Conservation (phyloP, 2,329 filamentous ascomycete genomes). For the Cytospora paraplurivora region DNA sequence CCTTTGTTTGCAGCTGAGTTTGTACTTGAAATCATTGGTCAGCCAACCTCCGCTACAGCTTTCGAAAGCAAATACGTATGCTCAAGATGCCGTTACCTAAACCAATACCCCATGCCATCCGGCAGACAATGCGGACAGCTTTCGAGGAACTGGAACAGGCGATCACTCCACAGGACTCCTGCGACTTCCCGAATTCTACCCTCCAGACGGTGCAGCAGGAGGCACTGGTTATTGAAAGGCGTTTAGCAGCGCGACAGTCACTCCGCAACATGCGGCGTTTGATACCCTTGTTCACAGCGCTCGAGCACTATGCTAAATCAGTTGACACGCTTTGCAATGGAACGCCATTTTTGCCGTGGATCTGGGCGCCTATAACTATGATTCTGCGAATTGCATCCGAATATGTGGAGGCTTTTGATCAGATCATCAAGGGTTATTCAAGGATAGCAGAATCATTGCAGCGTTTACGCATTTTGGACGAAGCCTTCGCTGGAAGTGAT, state of each 20-base stretch:
- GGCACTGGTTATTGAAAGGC: slow-evolving; percentile 42
- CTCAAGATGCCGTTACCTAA: slow-evolving; percentile 25
- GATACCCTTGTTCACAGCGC: slow-evolving; percentile 43
- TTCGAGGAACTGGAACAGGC: slow-evolving; percentile 31
- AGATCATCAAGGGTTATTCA: slow-evolving; percentile 43
- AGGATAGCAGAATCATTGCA: slow-evolving; percentile 43
- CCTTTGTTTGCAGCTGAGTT: no score
- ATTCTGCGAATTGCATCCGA: slow-evolving; percentile 39
- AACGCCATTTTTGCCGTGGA: slow-evolving; percentile 47
- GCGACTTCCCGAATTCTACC: slow-evolving; percentile 36
- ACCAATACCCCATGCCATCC: slow-evolving; percentile 18
- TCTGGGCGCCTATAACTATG: slow-evolving; percentile 50
- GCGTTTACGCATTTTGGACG: slow-evolving; percentile 41
- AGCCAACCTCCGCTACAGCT: no score
- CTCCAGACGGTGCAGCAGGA: slow-evolving; percentile 42
- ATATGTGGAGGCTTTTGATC: slow-evolving; percentile 45
- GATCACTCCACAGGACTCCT: slow-evolving; percentile 27
- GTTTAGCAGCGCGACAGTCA: slow-evolving; percentile 41
- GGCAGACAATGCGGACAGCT: slow-evolving; percentile 30
- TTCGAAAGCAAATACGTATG: no score
- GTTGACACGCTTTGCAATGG: slow-evolving; percentile 50
- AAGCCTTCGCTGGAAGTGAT: slow-evolving; percentile 35
- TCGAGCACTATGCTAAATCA: slow-evolving; percentile 45
- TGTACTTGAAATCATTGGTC: no score
- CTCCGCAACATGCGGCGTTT: slow-evolving; percentile 49